These are phyloP conservation scores for Mycogone perniciosa DNA, from an alignment of 2,329 filamentous ascomycete species.

Conservation along the genomic window DNA sequence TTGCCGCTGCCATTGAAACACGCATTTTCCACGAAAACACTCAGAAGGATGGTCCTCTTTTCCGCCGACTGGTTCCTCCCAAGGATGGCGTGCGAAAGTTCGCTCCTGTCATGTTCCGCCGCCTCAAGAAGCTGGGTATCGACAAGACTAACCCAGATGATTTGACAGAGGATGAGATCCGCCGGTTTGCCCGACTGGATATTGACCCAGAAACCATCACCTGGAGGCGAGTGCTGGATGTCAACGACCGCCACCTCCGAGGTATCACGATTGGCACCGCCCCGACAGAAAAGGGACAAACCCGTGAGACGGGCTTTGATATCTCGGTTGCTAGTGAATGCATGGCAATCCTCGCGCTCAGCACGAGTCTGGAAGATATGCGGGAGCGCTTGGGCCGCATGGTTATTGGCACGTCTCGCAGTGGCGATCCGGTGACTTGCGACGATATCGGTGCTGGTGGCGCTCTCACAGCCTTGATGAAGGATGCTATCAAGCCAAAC, in stretches of 20 bases:
- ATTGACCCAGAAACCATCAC: conserved; percentile 97
- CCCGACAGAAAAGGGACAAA: conserved; percentile 82
- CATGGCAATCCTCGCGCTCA: conserved; percentile 95
- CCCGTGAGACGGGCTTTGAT: conserved; percentile 87
- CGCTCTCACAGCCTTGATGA: conserved; percentile 90
- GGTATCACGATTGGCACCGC: conserved; percentile 85
- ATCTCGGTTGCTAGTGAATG: conserved; percentile 97
- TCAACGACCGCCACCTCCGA: conserved; percentile 91
- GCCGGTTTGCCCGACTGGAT: conserved; percentile 83
- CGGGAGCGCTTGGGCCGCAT: conserved; percentile 89
- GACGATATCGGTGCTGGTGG: conserved; percentile 92
- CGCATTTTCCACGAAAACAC: conserved; percentile 97
- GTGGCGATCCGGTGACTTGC: conserved; percentile 87
- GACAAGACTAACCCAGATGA: conserved; percentile 90
- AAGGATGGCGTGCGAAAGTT: conserved; percentile 90
- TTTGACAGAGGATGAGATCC: conserved; percentile 82
- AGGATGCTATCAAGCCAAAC: conserved; percentile 97
- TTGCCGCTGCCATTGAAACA: conserved; percentile 94
- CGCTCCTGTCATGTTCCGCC: conserved; percentile 82
- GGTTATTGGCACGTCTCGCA: conserved; percentile 83
- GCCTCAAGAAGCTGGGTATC: conserved; percentile 92
- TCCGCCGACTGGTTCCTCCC: conserved; percentile 75
- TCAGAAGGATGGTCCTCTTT: conserved; percentile 84
- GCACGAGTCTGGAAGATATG: conserved; percentile 81
- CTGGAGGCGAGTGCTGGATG: conserved; percentile 91